Percentiles rank a stretch among this genome's conserved stretches.
Conservation (phyloP, 441 rosid genomes). For the Populus hybrid region DNA sequence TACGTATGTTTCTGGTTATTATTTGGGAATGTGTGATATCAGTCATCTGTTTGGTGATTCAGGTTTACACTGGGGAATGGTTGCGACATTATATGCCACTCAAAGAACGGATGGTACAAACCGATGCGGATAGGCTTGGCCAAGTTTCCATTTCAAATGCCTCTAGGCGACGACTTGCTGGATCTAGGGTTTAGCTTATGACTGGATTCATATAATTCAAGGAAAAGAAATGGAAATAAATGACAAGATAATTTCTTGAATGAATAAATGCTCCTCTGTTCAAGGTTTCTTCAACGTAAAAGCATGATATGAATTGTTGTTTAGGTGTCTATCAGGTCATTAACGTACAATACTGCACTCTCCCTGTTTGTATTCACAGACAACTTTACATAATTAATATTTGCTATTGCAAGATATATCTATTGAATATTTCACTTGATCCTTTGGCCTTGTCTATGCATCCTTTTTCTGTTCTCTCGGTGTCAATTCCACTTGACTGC, state of each 20-base stretch:
- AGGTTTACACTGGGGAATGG: slow-evolving; percentile 97
- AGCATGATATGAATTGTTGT: neutral
- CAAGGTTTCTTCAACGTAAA: neutral
- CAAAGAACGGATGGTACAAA: slow-evolving; percentile 46
- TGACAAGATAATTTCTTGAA: neutral
- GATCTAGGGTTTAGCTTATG: slow-evolving; percentile 33
- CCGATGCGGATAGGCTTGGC: slow-evolving; percentile 52
- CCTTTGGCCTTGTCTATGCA: neutral
- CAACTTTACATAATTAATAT: neutral
- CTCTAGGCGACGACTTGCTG: slow-evolving; percentile 78
- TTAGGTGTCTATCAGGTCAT: neutral
- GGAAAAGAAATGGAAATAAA: neutral
- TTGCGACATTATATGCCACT: slow-evolving; percentile 74
- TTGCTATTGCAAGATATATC: neutral
- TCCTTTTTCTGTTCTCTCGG: too few species aligned
- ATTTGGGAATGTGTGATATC: neutral
- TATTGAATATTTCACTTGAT: neutral
- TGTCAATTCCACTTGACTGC: too few species aligned
- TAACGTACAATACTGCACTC: neutral
- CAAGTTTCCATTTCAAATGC: slow-evolving; percentile 90
- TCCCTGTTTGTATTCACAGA: neutral
- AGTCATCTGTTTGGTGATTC: slow-evolving; percentile 4
- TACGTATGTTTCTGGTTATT: neutral
- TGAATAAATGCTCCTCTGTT: neutral
- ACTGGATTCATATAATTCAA: neutral